phyloP scores from a whole-genome alignment of 1,284 basidiomycete genomes.

The Agaricales sp. region DNA sequence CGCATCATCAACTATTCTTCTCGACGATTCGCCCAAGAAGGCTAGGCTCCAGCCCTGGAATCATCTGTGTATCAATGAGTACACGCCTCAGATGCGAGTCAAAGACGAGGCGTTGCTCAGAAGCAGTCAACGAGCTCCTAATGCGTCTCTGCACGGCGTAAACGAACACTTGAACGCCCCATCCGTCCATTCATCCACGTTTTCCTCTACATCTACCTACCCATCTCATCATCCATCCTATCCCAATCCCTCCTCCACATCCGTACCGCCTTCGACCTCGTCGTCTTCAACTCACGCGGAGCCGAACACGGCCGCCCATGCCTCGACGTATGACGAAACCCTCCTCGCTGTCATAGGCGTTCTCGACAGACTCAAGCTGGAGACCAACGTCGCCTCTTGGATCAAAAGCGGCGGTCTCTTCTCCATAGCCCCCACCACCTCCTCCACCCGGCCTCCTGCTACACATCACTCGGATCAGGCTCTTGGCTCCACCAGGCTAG shows the following conservation, averaged over 20 bases:
- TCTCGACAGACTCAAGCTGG: constrained; percentile 44
- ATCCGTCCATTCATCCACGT: too few species aligned
- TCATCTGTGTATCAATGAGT: constrained; percentile 68
- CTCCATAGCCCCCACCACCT: constrained; percentile 12
- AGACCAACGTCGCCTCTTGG: constrained; percentile 64
- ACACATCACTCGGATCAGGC: neutral
- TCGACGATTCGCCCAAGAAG: constrained; percentile 77
- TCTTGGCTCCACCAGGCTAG: too few species aligned
- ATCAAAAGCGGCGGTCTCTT: constrained; percentile 47
- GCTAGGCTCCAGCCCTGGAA: constrained; percentile 74
- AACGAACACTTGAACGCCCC: constrained; percentile 7
- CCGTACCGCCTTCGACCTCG: neutral
- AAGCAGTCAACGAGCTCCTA: constrained; percentile 2
- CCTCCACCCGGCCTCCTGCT: neutral
- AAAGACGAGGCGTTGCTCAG: constrained; percentile 22
- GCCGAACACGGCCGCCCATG: constrained; percentile 7
- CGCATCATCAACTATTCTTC: constrained; percentile 59
- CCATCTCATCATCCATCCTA: too few species aligned
- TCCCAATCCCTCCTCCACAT: neutral
- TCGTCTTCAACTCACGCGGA: constrained; percentile 5
- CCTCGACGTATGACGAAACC: constrained; percentile 37
- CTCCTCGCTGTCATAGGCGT: constrained; percentile 66
- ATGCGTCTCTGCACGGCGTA: constrained; percentile 6
- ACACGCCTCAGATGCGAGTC: constrained; percentile 34
- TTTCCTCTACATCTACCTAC: too few species aligned